Conservation (phyloP, 768 basidiomycete genomes). For the Phlebiopsis gigantea region DNA sequence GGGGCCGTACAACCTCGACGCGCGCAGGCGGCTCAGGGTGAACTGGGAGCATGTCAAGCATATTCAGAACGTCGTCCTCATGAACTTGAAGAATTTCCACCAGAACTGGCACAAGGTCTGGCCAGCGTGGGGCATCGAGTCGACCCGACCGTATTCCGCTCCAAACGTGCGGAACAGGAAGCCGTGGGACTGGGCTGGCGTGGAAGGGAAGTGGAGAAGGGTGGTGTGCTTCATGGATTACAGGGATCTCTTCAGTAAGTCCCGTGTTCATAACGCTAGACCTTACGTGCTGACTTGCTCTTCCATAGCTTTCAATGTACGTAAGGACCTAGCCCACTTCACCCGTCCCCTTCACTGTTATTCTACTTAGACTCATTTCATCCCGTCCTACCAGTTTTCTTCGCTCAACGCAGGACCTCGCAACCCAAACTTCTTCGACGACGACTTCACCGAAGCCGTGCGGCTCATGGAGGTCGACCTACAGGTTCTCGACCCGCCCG, state of each 20-base stretch:
- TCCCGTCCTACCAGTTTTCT: constrained; percentile 15
- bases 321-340: not conserved
- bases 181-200: constrained; percentile 63
- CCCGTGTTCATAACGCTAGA: not conserved
- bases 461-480: constrained; percentile 57
- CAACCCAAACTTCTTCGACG: constrained; percentile 38
- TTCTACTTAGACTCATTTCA: not conserved
- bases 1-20: constrained; percentile 47
- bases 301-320: constrained; percentile 25
- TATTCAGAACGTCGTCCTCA: constrained; percentile 31
- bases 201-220: constrained; percentile 71
- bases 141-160: constrained; percentile 50
- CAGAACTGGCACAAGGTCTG: constrained; percentile 28
- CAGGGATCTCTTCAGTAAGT: constrained; percentile 49
- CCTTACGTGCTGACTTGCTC: not conserved
- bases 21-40: constrained; percentile 26
- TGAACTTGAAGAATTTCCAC: constrained; percentile 23
- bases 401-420: constrained; percentile 13
- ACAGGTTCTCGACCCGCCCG: constrained; percentile 27
- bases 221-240: constrained; percentile 80
- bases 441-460: constrained; percentile 59
- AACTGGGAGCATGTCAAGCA: constrained; percentile 65
- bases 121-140: constrained; percentile 48
- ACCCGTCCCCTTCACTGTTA: not conserved
- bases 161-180: constrained; percentile 31